These are phyloP conservation scores for Aureobasidium subglaciale DNA, from an alignment of 2,329 filamentous ascomycete species.

Conservation along the genomic window DNA sequence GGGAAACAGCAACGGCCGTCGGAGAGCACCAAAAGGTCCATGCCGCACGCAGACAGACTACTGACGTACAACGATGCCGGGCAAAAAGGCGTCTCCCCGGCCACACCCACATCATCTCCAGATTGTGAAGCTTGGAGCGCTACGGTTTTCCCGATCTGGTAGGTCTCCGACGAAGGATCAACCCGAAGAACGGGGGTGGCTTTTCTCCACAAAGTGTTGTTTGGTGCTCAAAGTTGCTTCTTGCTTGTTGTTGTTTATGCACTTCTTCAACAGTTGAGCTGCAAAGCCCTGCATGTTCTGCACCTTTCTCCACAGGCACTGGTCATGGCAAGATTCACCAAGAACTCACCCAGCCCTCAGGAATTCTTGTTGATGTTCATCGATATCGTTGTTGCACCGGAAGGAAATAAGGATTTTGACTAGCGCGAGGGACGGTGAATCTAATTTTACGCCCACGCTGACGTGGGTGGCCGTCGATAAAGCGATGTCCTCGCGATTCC, in stretches of 20 bases:
- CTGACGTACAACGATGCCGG: background rate
- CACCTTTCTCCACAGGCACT: background rate
- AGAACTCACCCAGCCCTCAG: no score
- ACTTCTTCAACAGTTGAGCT: background rate
- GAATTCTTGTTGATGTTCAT: background rate
- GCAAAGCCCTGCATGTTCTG: background rate
- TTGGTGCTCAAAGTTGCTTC: background rate
- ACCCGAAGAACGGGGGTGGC: background rate
- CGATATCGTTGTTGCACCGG: background rate
- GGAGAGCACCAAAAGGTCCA: background rate
- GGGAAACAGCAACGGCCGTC: background rate
- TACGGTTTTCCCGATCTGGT: background rate
- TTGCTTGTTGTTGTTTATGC: background rate
- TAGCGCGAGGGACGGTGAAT: conserved; percentile 1
- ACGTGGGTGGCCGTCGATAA: conserved; percentile 6
- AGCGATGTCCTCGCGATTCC: background rate
- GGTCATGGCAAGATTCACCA: no score
- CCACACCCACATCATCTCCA: conserved; percentile 7
- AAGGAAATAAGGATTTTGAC: background rate
- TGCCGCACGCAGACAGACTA: background rate
- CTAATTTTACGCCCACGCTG: background rate
- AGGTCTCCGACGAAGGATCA: background rate
- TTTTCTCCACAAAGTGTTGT: background rate
- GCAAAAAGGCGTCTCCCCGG: background rate
- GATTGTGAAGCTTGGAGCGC: background rate